Evolutionary conservation across 139 green algal species (phyloP).

Genomic region (Chlorella sp.): DNA sequence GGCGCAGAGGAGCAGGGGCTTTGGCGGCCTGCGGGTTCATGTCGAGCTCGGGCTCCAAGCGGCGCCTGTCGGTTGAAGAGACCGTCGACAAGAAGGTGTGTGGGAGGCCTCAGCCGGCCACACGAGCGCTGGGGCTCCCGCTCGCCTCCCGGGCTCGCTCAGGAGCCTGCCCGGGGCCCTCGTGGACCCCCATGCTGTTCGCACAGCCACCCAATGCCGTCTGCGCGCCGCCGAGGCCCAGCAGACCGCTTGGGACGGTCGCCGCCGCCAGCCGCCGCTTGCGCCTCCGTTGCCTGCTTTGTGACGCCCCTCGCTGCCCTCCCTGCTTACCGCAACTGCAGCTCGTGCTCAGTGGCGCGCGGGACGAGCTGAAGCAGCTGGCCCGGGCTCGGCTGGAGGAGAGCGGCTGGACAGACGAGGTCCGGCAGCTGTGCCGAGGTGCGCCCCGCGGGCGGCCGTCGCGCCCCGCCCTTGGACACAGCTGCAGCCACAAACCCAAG

Average conservation of each 20-base stretch:
- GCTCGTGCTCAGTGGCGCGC: conserved; percentile 16
- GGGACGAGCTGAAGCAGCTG: conserved; percentile 38
- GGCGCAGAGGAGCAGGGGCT: too few species aligned
- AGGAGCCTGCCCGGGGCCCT: too few species aligned
- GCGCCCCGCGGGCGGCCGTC: background rate
- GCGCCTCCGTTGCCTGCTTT: too few species aligned
- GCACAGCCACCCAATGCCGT: too few species aligned
- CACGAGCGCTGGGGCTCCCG: too few species aligned
- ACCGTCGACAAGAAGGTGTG: conserved; percentile 1
- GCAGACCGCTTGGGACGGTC: too few species aligned
- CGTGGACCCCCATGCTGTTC: too few species aligned
- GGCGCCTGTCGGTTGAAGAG: background rate
- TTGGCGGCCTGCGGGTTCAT: background rate
- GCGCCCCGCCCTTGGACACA: background rate
- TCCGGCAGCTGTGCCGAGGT: conserved; percentile 39
- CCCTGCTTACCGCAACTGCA: conserved; percentile 4
- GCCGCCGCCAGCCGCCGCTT: too few species aligned
- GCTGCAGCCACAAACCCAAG: too few species aligned
- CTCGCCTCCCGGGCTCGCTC: too few species aligned
- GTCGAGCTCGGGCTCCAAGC: background rate
- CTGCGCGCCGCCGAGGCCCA: too few species aligned
- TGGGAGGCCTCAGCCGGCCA: background rate
- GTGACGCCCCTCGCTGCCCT: too few species aligned
- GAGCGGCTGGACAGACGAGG: conserved; percentile 42
- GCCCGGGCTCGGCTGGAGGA: conserved; percentile 33